Evolutionary conservation across 805 yeast species (phyloP).

Genomic region (Zygotorulaspora florentina): DNA sequence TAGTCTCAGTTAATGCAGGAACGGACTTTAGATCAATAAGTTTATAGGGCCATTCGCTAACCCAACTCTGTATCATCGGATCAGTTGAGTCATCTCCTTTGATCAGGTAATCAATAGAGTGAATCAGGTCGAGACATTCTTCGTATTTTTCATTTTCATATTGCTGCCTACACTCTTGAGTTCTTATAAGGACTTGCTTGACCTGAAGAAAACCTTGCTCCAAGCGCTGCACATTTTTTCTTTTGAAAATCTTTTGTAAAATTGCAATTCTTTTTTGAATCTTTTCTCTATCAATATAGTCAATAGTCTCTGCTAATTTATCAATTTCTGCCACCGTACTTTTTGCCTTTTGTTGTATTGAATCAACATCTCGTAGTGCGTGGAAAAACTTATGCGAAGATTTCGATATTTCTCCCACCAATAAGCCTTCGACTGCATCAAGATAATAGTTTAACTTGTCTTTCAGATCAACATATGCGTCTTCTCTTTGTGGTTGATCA

Average conservation of each 20-base stretch:
- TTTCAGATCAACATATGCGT: conserved; percentile 58
- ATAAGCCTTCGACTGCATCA: conserved; percentile 76
- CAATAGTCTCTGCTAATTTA: conserved; percentile 44
- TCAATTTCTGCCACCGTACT: conserved; percentile 47
- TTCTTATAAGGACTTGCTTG: conserved; percentile 41
- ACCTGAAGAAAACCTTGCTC: conserved; percentile 57
- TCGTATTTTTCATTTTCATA: conserved; percentile 42
- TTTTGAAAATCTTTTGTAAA: conserved; percentile 46
- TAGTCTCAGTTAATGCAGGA: conserved; percentile 36
- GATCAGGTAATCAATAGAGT: conserved; percentile 53
- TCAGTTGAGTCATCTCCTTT: conserved; percentile 44
- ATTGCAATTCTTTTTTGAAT: conserved; percentile 49
- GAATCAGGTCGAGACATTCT: conserved; percentile 53
- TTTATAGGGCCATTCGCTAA: conserved; percentile 41
- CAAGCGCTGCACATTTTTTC: conserved; percentile 56
- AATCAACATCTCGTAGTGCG: conserved; percentile 74
- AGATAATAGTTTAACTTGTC: conserved; percentile 77
- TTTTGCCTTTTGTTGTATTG: conserved; percentile 52
- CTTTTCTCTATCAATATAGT: conserved; percentile 44
- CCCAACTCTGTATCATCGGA: conserved; percentile 28
- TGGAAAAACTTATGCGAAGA: conserved; percentile 82
- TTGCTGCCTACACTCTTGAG: conserved; percentile 36
- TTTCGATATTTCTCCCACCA: conserved; percentile 76
- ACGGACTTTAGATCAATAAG: conserved; percentile 32
- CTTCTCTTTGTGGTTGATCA: conserved; percentile 34